Evolutionary conservation across 768 basidiomycete species (phyloP).

Genomic region (Cantharellus cinnabarinus): DNA sequence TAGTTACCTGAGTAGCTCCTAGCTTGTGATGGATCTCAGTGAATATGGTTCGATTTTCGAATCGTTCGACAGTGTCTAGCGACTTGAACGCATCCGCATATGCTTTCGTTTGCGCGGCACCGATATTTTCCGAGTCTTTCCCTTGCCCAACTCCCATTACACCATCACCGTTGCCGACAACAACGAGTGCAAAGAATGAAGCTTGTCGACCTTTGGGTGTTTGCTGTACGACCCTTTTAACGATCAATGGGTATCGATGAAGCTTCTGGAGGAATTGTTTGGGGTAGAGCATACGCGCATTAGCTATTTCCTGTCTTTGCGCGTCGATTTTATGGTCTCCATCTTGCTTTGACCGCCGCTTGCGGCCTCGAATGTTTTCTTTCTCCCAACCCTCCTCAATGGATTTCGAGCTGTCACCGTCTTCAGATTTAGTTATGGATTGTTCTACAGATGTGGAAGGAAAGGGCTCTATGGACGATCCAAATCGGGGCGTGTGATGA

Average conservation of each 20-base stretch:
- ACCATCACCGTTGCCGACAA: constrained; percentile 69
- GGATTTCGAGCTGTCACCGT: not conserved
- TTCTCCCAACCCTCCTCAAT: not conserved
- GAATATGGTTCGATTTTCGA: constrained; percentile 89
- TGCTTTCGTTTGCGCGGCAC: constrained; percentile 35
- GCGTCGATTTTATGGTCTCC: not conserved
- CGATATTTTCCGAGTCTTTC: constrained; percentile 37
- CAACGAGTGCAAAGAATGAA: constrained; percentile 36
- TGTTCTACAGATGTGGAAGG: too few species aligned
- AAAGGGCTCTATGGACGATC: not conserved
- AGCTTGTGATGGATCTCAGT: constrained; percentile 73
- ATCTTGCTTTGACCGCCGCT: not conserved
- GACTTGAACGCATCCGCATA: constrained; percentile 52
- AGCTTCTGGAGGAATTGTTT: constrained; percentile 10
- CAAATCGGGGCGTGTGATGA: not conserved
- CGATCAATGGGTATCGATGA: constrained; percentile 23
- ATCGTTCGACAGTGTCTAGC: constrained; percentile 88
- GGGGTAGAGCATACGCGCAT: not conserved
- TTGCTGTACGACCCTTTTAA: constrained; percentile 58
- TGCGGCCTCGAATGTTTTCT: not conserved
- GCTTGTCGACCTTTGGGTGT: constrained; percentile 84
- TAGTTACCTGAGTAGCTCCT: constrained; percentile 57
- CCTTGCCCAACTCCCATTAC: constrained; percentile 69
- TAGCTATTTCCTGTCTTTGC: not conserved
- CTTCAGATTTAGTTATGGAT: too few species aligned